Evolutionary conservation across 2,329 filamentous ascomycete genomes (phyloP), one percentile per base, ranked within the genome.

Genomic region (Monilinia laxa): DNA sequence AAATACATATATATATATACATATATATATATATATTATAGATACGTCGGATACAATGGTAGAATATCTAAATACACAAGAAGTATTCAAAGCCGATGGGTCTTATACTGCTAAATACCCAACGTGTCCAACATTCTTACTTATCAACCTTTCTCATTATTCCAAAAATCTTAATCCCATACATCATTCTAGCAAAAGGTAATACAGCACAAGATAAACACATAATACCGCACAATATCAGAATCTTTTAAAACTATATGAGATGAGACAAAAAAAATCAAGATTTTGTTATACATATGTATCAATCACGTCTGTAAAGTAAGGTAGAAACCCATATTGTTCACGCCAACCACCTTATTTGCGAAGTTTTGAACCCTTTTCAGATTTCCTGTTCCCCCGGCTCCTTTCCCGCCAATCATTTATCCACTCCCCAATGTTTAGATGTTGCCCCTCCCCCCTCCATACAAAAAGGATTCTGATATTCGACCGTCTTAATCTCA

Each of bases 201-300:
- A 20, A 31, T 45, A 49, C 20, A 49, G 9, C 20, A 20, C 45
- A 49, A 49, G 9, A 38, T 40, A 59, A 11, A 47, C 12, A 59
- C 16, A 49, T 42, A 59, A 59, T 16, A 59, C 18, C 47, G 18
- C 20, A 16, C 28, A n/a, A 51, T 4, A 60, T 51, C 31, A 38
- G 31, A 60, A 31, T 14, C 31, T 1, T 51, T 14, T 31, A 51
- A 18, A 23, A 60, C 4, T 23, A 38, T 1, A 35, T 1, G n/a
- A 38, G 3, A n/a, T 25, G 7, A 60, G 45, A 60, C n/a, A 6
- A 59, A 60, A 18, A 49, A 16, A 20, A 49, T 49, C 57, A 35
- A 51, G 31, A 25, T 60, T 51, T 51, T 60, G 45, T 60, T 60
- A 60, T 42, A 51, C 42, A 38, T 51, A 49, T 60, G 45, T 51